Evolutionary conservation across 257 asterid genomes (phyloP).

Genomic region (Hygrophila difformis): DNA sequence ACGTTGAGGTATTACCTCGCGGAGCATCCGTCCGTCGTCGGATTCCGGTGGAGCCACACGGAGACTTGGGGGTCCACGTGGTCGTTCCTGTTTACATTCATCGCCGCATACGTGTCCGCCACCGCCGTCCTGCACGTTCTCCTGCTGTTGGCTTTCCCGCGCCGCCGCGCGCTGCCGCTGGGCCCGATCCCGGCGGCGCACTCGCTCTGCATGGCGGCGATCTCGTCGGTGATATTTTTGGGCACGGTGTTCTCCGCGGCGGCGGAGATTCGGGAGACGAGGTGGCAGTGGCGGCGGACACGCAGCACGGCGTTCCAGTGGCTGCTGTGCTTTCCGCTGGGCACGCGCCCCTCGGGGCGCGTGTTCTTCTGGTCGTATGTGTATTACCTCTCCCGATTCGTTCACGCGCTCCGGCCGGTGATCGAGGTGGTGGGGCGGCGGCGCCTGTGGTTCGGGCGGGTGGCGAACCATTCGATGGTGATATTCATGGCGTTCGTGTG

Average conservation of each 20-base stretch:
- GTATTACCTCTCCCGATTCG: conserved; percentile 72
- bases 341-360: conserved; percentile 88
- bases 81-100: conserved; percentile 59
- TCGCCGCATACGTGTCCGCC: conserved; percentile 42
- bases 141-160: conserved; percentile 42
- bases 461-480: conserved; percentile 51
- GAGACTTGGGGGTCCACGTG: conserved; percentile 78
- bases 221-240: conserved; percentile 65
- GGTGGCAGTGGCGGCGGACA: conserved; percentile 77
- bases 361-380: conserved; percentile 91
- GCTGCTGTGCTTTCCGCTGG: conserved; percentile 78
- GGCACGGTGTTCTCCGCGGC: conserved; percentile 70
- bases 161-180: conserved; percentile 43
- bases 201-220: conserved; percentile 63
- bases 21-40: conserved; percentile 72
- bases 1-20: conserved; percentile 48
- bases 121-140: conserved; percentile 42
- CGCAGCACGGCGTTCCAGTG: conserved; percentile 66
- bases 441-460: conserved; percentile 35
- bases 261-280: conserved; percentile 76
- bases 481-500: conserved; percentile 68
- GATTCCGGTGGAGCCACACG: conserved; percentile 71
- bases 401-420: conserved; percentile 53
- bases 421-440: conserved; percentile 38
- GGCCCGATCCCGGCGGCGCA: conserved; percentile 79